Base-by-base conservation (phyloP, 2,329 filamentous ascomycete genomes). In the Aspergillus oerlinghausenensis region DNA sequence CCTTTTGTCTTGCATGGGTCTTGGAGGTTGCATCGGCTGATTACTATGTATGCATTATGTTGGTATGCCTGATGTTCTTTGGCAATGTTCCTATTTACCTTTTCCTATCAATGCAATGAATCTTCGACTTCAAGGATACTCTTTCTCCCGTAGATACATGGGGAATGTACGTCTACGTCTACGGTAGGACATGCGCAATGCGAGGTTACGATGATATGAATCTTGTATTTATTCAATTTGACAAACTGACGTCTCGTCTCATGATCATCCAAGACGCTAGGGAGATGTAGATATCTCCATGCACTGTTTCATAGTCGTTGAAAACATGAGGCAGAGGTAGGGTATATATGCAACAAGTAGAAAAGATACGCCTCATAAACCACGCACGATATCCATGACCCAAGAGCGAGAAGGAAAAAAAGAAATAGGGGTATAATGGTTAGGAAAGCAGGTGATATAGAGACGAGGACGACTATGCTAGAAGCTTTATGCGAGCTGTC, bases 401-500 rank as follows among this genome's bases (percentile, higher is more conserved):
- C 32, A 42, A 14, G 48, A 50, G 19, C 19, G 35, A 26, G 28
- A 23, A 21, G 9, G 1, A 23, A 42, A 47, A 49, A 35, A 43
- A 40, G 47, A 47, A 32, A 49, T 21, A 43, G 23, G 23, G 38
- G 43, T 47, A 47, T 47, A 47, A 23, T 47, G 3, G 4, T 7
- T 9, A n/a, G 14, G 4, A 4, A 19, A 40, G 19, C 5, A 25
- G 42, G 29, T 47, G 45, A 58, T 26, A 14, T 45, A 25, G 14
- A 47, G 21, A 23, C 19, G 43, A 47, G n/a, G 28, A 56, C 14
- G 2, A 49, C 21, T 29, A n/a, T 54, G 57, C 26, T 26, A 29
- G 32, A n/a, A n/a, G 17, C 14, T n/a, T 69, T 64, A 75, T 14
- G 73, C 74, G 53, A 75, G 65, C 51, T 72, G 73, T 51, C 72